Conservation (phyloP, 441 rosid genomes). For the Populus trichocarpa region DNA sequence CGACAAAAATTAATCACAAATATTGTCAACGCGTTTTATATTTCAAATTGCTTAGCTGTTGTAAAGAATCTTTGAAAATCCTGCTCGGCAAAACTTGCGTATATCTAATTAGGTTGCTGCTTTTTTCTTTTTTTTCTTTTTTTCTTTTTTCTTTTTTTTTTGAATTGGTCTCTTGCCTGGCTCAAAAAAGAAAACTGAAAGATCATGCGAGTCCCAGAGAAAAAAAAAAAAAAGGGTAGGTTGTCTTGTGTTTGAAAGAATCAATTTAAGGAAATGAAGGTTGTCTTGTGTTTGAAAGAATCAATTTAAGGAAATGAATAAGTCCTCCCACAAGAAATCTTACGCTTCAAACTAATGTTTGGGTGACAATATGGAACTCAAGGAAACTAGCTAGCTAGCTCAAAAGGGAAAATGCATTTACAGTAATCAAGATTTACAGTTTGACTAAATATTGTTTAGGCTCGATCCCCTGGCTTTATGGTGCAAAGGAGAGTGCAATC, state of each 20-base stretch:
- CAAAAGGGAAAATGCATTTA: background rate
- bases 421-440: background rate
- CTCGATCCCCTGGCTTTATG: slow-evolving; percentile 31
- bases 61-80: slow-evolving; percentile 7
- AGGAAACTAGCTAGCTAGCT: background rate
- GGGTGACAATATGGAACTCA: background rate
- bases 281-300: background rate
- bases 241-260: background rate
- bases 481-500: slow-evolving; percentile 45
- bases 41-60: slow-evolving; percentile 32
- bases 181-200: background rate
- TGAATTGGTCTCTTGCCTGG: too few species aligned
- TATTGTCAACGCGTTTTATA: background rate
- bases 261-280: background rate
- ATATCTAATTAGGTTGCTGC: background rate
- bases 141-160: background rate
- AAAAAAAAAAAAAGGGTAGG: background rate
- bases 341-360: background rate
- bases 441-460: background rate
- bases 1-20: background rate
- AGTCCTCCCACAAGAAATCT: background rate
- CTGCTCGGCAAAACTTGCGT: background rate
- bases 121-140: background rate
- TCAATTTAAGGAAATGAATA: background rate
- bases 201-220: background rate